Evolutionary conservation across 164 flowering plant species (phyloP).

Genomic region (Tinospora cordifolia): DNA sequence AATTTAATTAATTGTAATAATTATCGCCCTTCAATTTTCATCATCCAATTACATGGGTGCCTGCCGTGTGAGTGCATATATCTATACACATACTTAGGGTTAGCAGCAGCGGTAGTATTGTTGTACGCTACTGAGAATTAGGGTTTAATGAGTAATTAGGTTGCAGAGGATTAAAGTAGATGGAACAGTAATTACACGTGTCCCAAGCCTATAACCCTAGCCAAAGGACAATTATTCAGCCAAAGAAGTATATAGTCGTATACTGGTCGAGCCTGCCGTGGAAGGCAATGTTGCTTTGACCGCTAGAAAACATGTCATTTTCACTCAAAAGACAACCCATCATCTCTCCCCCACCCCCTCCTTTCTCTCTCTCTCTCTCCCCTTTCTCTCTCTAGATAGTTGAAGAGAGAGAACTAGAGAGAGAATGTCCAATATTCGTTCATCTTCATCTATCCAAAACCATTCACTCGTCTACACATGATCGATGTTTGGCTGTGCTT

Average conservation of each 20-base stretch:
- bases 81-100: too few relatives aligned
- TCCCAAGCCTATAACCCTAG: not conserved
- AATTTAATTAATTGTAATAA: too few relatives aligned
- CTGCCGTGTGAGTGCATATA: too few relatives aligned
- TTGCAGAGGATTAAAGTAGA: not conserved
- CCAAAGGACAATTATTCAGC: conserved; percentile 13
- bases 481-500: too few relatives aligned
- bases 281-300: conserved; percentile 12
- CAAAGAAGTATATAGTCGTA: conserved; percentile 1
- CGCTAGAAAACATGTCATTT: conserved; percentile 7
- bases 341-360: not conserved
- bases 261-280: conserved; percentile 8
- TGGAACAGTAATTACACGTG: not conserved
- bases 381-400: not conserved
- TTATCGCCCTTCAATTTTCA: too few relatives aligned
- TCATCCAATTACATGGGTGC: too few relatives aligned
- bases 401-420: not conserved
- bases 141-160: too few relatives aligned
- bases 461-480: not conserved
- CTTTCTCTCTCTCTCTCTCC: not conserved
- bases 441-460: not conserved
- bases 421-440: not conserved
- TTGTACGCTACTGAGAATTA: too few relatives aligned
- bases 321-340: conserved; percentile 13
- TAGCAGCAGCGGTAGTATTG: too few relatives aligned